Evolutionary conservation across 768 basidiomycete species (phyloP).

Genomic region (Panaeolus papilionaceus): DNA sequence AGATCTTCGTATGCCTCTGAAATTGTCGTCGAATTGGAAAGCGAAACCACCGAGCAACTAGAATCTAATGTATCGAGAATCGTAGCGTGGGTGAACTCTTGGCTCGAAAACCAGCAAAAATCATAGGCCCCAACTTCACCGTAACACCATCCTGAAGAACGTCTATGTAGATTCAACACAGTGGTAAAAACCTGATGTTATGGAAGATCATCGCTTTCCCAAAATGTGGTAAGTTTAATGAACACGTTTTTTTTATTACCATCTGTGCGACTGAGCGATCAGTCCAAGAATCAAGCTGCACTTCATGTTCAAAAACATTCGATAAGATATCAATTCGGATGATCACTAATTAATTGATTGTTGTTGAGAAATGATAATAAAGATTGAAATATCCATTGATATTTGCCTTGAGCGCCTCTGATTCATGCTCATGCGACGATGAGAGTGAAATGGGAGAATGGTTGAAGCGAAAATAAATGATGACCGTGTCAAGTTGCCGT

Average conservation of each 20-base stretch:
- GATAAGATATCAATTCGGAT: background rate
- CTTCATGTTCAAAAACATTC: background rate
- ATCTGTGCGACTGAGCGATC: background rate
- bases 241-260: background rate
- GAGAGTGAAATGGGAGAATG: too few species aligned
- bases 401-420: too few species aligned
- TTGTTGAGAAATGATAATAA: too few species aligned
- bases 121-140: conserved; percentile 2
- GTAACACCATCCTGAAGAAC: background rate
- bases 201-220: background rate
- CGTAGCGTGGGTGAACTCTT: conserved; percentile 84
- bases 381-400: too few species aligned
- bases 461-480: too few species aligned
- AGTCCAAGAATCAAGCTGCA: background rate
- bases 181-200: background rate
- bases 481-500: background rate
- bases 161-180: background rate
- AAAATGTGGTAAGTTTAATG: background rate
- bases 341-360: background rate
- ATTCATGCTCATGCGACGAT: too few species aligned
- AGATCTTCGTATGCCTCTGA: conserved; percentile 83
- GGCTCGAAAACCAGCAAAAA: conserved; percentile 54
- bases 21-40: conserved; percentile 85
- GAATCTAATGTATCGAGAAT: conserved; percentile 89
- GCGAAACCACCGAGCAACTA: conserved; percentile 79